A percentile compares a stretch with the other conserved stretches of the same genome.
These are phyloP conservation scores for Trichoderma polysporum DNA, from an alignment of 2,329 filamentous ascomycete species.

Conservation along the genomic window DNA sequence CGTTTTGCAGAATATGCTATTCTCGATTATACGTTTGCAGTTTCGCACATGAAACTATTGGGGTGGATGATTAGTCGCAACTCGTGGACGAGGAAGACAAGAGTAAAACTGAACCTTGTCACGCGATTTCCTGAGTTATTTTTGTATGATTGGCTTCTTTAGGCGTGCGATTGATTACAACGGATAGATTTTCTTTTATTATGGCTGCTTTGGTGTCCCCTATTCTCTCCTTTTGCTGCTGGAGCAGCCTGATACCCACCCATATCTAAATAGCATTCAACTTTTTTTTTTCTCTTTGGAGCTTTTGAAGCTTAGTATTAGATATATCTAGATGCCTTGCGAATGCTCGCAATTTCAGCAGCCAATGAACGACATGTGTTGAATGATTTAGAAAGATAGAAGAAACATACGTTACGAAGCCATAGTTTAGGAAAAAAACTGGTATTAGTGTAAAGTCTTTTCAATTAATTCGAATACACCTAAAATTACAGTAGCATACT, in stretches of 20 bases:
- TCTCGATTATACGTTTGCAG: conserved; percentile 65
- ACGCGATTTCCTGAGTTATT: not conserved
- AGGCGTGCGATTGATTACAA: not conserved
- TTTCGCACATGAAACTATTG: conserved; percentile 40
- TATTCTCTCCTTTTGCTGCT: not conserved
- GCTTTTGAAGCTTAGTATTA: not conserved
- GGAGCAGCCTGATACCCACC: conserved; percentile 8
- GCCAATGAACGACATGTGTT: not conserved
- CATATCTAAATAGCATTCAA: not conserved
- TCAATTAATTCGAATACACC: not conserved
- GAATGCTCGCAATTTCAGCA: not conserved
- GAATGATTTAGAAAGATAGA: not conserved
- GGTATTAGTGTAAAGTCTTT: not conserved
- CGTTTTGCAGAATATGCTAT: conserved; percentile 70
- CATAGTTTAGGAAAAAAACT: not conserved
- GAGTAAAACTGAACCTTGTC: not conserved
- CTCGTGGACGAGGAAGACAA: not conserved
- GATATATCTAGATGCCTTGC: not conserved
- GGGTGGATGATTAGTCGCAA: not conserved
- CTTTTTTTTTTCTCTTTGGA: not conserved
- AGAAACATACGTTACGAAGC: not conserved
- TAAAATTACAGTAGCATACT: not conserved
- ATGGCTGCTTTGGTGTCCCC: not conserved
- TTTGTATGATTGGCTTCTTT: not conserved
- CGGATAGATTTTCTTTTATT: not conserved